phyloP scores from a whole-genome alignment of 176 grass and related monocot genomes.

The Carex kokanica region DNA sequence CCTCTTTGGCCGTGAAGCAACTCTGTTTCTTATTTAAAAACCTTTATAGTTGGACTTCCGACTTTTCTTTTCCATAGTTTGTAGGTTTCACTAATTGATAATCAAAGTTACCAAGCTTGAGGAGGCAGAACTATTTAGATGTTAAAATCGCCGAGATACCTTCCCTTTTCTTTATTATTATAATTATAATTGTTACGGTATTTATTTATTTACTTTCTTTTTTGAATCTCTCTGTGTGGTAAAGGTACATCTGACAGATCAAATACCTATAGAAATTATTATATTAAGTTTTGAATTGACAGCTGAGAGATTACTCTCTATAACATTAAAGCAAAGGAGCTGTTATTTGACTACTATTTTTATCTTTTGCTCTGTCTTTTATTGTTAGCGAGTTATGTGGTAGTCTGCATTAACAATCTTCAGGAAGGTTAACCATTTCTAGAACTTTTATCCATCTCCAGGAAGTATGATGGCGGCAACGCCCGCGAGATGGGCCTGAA shows the following conservation, averaged over 20 bases:
- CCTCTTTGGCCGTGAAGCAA: neutral
- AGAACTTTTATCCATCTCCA: neutral
- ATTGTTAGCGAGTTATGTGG: neutral
- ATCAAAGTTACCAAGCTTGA: neutral
- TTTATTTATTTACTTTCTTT: neutral
- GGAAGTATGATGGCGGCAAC: slow-evolving; percentile 5
- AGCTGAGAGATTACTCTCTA: neutral
- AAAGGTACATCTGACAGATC: no score
- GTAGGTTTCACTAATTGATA: neutral
- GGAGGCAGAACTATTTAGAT: neutral
- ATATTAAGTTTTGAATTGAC: neutral
- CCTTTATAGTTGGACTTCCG: neutral
- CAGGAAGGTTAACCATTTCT: neutral
- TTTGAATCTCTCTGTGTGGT: no score
- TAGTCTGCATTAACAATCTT: neutral
- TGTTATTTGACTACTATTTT: neutral
- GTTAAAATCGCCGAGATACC: neutral
- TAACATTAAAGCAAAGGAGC: neutral
- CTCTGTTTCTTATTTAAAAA: neutral
- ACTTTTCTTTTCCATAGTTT: neutral
- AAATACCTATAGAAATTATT: neutral
- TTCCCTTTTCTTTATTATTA: neutral
- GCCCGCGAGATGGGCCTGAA: neutral
- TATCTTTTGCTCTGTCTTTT: neutral
- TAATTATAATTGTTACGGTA: neutral